Conservation (phyloP, 2,329 filamentous ascomycete species). For the Harringtonia aguacate region DNA sequence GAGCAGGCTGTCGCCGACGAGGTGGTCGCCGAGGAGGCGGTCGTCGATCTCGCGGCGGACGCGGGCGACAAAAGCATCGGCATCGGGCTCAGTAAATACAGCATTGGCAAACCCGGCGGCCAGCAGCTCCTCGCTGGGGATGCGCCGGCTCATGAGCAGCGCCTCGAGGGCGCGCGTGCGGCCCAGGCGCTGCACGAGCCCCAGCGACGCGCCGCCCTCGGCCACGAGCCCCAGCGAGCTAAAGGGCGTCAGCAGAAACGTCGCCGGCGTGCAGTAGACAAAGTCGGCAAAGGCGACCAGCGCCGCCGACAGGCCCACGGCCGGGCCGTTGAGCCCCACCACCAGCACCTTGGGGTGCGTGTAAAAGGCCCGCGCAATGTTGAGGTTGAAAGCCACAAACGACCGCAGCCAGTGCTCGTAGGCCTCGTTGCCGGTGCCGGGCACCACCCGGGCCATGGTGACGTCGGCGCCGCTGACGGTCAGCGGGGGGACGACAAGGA, state of each 20-base stretch:
- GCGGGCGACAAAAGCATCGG: slow-evolving; percentile 58
- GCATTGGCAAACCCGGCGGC: slow-evolving; percentile 76
- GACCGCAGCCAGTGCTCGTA: slow-evolving; percentile 49
- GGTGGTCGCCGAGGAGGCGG: slow-evolving; percentile 58
- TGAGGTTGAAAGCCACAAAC: slow-evolving; percentile 80
- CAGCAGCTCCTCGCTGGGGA: slow-evolving; percentile 63
- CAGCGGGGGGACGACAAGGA: slow-evolving; percentile 3
- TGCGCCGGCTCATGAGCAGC: slow-evolving; percentile 76
- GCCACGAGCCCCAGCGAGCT: slow-evolving; percentile 80
- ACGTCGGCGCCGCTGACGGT: slow-evolving; percentile 66
- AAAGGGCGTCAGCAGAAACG: slow-evolving; percentile 88
- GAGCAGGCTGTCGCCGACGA: slow-evolving; percentile 68
- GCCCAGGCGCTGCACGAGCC: slow-evolving; percentile 71
- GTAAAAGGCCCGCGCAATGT: slow-evolving; percentile 84
- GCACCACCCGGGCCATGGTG: slow-evolving; percentile 35
- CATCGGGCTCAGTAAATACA: slow-evolving; percentile 54
- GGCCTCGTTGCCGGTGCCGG: slow-evolving; percentile 20
- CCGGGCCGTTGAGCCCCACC: slow-evolving; percentile 83
- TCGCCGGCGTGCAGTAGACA: slow-evolving; percentile 71
- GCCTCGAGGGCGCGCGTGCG: slow-evolving; percentile 82
- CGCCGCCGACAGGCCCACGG: slow-evolving; percentile 78
- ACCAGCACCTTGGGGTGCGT: slow-evolving; percentile 90
- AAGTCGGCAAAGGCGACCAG: slow-evolving; percentile 80
- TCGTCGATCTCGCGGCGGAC: slow-evolving; percentile 77
- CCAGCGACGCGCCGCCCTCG: slow-evolving; percentile 72